Evolutionary conservation across 352 stramenopile genomes (phyloP).

Genomic region (Elongisporangium senticosum): DNA sequence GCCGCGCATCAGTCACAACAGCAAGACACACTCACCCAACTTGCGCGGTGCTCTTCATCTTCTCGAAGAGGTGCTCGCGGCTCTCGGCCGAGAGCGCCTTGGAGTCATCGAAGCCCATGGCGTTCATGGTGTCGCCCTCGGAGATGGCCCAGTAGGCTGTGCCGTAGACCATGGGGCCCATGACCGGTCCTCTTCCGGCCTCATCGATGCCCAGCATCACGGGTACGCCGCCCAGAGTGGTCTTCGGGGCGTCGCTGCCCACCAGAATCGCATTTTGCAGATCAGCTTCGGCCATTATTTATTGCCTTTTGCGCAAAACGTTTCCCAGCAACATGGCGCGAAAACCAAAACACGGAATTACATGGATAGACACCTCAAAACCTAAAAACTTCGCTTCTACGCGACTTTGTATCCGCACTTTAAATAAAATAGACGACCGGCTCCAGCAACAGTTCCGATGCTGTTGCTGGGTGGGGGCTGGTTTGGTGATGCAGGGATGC

Average conservation of each 20-base stretch:
- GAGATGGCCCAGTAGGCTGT: slow-evolving; percentile 87
- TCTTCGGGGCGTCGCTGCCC: slow-evolving; percentile 49
- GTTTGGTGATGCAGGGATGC: background rate
- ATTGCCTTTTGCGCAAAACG: slow-evolving; percentile 3
- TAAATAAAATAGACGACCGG: background rate
- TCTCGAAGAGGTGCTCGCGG: slow-evolving; percentile 83
- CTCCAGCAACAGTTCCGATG: background rate
- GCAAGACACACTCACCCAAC: slow-evolving; percentile 41
- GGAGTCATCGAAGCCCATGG: slow-evolving; percentile 92
- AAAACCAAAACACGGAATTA: background rate
- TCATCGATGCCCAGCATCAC: slow-evolving; percentile 95
- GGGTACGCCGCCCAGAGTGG: slow-evolving; percentile 52
- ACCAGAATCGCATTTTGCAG: slow-evolving; percentile 54
- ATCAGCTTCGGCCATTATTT: slow-evolving; percentile 18
- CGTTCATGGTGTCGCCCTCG: slow-evolving; percentile 70
- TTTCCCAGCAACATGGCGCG: background rate
- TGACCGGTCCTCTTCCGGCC: slow-evolving; percentile 89
- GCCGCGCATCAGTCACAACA: background rate
- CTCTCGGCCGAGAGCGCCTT: slow-evolving; percentile 89
- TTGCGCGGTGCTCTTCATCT: slow-evolving; percentile 69
- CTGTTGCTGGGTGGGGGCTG: background rate
- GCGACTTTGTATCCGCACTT: background rate
- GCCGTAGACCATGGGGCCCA: slow-evolving; percentile 95
- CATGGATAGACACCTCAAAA: background rate
- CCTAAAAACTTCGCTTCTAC: background rate